Conservation (phyloP, 1,284 basidiomycete genomes). For the Cutaneotrichosporon cutaneum region DNA sequence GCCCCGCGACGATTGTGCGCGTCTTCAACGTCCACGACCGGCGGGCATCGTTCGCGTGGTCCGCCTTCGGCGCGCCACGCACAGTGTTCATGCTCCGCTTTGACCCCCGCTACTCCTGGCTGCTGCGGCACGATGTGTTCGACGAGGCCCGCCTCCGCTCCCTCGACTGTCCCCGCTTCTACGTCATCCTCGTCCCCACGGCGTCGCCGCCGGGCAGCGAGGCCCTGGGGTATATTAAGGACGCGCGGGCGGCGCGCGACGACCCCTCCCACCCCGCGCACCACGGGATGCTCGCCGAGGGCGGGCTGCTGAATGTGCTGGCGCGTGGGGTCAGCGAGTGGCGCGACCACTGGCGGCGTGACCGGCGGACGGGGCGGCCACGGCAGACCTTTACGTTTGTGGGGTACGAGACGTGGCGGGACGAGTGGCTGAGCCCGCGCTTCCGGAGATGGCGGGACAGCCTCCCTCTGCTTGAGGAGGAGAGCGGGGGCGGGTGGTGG, state of each 20-base stretch:
- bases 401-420: not conserved
- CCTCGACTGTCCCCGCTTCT: slow-evolving; percentile 1
- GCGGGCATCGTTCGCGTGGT: not conserved
- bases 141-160: not conserved
- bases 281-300: not conserved
- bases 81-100: slow-evolving; percentile 1
- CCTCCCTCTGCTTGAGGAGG: not conserved
- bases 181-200: not conserved
- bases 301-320: not conserved
- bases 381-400: not conserved
- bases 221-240: not conserved
- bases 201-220: not conserved
- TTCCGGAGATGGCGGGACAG: not conserved
- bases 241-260: not conserved
- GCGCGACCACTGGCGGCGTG: not conserved
- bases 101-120: not conserved
- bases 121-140: slow-evolving; percentile 1
- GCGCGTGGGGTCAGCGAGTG: not conserved
- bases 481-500: not conserved
- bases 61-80: not conserved
- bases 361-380: not conserved
- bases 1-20: not conserved
- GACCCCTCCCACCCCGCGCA: not conserved
- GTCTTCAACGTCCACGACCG: not conserved
- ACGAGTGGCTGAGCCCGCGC: not conserved